A percentile compares a stretch with the other conserved stretches of the same genome.
These are phyloP conservation scores for Epichloe coenophiala DNA, from an alignment of 2,329 filamentous ascomycete genomes.

Conservation along the genomic window DNA sequence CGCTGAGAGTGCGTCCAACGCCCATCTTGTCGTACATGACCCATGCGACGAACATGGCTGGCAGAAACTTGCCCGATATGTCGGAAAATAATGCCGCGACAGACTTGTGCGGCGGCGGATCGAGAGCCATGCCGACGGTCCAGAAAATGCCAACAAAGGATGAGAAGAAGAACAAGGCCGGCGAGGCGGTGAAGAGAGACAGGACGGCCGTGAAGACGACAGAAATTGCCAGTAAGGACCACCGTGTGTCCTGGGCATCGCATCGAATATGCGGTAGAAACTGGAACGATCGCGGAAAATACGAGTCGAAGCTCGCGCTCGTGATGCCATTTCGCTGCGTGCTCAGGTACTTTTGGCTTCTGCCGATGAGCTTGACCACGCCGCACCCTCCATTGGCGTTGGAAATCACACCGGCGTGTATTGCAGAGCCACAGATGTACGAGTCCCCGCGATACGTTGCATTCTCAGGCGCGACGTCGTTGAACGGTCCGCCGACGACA, in stretches of 20 bases:
- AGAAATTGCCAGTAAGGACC: slow-evolving; percentile 72
- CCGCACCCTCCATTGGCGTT: slow-evolving; percentile 67
- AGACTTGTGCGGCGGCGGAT: slow-evolving; percentile 58
- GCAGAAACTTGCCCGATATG: slow-evolving; percentile 69
- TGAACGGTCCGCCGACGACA: slow-evolving; percentile 53
- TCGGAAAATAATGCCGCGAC: slow-evolving; percentile 63
- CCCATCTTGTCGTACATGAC: slow-evolving; percentile 79
- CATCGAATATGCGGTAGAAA: slow-evolving; percentile 57
- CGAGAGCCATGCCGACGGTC: slow-evolving; percentile 80
- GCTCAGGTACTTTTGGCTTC: slow-evolving; percentile 47
- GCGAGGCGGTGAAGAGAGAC: slow-evolving; percentile 68
- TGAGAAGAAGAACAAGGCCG: slow-evolving; percentile 72
- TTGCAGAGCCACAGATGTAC: slow-evolving; percentile 72
- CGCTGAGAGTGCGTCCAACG: slow-evolving; percentile 54
- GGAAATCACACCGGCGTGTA: slow-evolving; percentile 68
- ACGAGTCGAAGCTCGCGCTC: slow-evolving; percentile 70
- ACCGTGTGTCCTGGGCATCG: slow-evolving; percentile 63
- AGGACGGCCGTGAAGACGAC: slow-evolving; percentile 64
- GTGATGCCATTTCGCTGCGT: slow-evolving; percentile 59
- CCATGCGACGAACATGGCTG: slow-evolving; percentile 75
- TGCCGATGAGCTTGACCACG: slow-evolving; percentile 61
- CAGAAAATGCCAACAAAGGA: slow-evolving; percentile 74
- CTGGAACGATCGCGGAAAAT: slow-evolving; percentile 76
- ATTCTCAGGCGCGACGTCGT: slow-evolving; percentile 22
- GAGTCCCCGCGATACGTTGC: slow-evolving; percentile 78